Percentiles rank a stretch among this genome's conserved stretches.
Evolutionary conservation across 306 rosid genomes (phyloP).

Genomic region (Castanospermum australe): DNA sequence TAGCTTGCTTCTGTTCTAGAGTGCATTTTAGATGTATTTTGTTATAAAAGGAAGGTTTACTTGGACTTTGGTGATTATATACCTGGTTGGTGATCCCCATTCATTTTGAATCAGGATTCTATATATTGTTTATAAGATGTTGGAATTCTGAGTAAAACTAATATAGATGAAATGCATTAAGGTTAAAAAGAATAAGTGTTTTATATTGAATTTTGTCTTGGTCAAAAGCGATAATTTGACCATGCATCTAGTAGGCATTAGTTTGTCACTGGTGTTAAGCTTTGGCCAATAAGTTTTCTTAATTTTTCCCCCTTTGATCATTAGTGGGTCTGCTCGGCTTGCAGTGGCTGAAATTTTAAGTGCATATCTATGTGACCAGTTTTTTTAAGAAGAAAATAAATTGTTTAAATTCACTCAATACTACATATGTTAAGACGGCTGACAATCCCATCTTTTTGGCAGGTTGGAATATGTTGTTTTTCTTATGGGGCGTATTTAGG

Average conservation of each 20-base stretch:
- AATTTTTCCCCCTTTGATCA: not conserved
- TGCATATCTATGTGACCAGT: not conserved
- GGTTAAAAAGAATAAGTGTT: conserved; percentile 6
- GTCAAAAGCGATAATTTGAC: not conserved
- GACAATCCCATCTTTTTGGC: conserved; percentile 31
- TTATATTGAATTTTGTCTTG: not conserved
- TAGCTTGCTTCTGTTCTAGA: conserved; percentile 3
- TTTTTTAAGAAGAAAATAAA: not conserved
- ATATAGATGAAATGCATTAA: conserved; percentile 4
- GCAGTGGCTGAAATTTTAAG: not conserved
- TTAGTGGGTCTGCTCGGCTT: conserved; percentile 11
- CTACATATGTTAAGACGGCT: not conserved
- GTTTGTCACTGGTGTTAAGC: not conserved
- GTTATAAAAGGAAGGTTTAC: not conserved
- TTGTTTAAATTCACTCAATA: conserved; percentile 9
- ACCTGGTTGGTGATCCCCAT: not conserved
- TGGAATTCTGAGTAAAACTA: conserved; percentile 13
- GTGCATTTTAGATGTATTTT: not conserved
- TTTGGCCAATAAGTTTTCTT: not conserved
- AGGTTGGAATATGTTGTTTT: conserved; percentile 97
- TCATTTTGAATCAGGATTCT: conserved; percentile 19
- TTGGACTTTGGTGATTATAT: not conserved
- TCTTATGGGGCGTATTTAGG: conserved; percentile 93
- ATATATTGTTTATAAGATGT: conserved; percentile 17
- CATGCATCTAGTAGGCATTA: not conserved